These are phyloP conservation scores for Candida sanyaensis DNA, from an alignment of 1,139 yeast genomes.

Conservation along the genomic window DNA sequence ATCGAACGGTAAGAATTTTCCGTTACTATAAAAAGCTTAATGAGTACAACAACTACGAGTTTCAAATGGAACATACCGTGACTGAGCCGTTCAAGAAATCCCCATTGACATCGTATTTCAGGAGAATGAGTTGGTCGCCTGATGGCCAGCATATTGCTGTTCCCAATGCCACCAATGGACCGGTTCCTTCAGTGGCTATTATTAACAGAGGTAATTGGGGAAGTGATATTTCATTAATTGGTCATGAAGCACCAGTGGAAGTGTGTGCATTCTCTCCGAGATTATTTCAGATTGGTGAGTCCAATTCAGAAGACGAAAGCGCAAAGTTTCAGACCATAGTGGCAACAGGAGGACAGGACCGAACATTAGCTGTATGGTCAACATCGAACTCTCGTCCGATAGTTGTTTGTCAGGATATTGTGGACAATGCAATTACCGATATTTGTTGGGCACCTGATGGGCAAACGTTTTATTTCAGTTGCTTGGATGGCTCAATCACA, in stretches of 20 bases:
- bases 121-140: slow-evolving; percentile 96
- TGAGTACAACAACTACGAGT: slow-evolving; percentile 71
- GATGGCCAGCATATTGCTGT: slow-evolving; percentile 97
- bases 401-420: slow-evolving; percentile 63
- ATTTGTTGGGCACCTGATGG: slow-evolving; percentile 84
- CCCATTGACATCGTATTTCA: slow-evolving; percentile 88
- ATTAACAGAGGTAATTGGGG: slow-evolving; percentile 94
- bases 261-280: slow-evolving; percentile 89
- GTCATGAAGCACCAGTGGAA: slow-evolving; percentile 97
- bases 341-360: slow-evolving; percentile 82
- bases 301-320: slow-evolving; percentile 9
- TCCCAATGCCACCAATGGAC: slow-evolving; percentile 97
- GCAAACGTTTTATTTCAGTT: slow-evolving; percentile 64
- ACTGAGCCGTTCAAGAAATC: slow-evolving; percentile 84
- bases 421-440: slow-evolving; percentile 68
- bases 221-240: slow-evolving; percentile 81
- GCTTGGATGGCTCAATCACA: slow-evolving; percentile 83
- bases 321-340: slow-evolving; percentile 49
- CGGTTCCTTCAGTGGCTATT: slow-evolving; percentile 86
- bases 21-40: slow-evolving; percentile 71
- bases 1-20: slow-evolving; percentile 83
- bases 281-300: slow-evolving; percentile 42
- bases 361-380: slow-evolving; percentile 70
- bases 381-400: slow-evolving; percentile 63
- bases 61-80: slow-evolving; percentile 82